Evolutionary conservation across 1,139 yeast species (phyloP).

Genomic region (Williopsis jadinii): DNA sequence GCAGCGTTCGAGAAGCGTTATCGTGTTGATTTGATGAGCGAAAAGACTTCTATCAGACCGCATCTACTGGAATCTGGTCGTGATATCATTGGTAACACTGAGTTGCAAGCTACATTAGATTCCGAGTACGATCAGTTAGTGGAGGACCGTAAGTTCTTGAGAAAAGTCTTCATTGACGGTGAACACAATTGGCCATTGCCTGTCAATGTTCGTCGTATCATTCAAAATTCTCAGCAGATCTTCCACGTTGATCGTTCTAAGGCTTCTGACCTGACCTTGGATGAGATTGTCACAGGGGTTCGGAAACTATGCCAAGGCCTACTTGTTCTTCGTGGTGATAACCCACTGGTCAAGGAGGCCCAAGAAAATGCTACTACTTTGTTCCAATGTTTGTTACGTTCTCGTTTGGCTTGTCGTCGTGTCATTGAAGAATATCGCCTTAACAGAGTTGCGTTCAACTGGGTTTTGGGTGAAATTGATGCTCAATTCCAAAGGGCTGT

Average conservation of each 20-base stretch:
- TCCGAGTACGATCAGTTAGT: conserved; percentile 74
- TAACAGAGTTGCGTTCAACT: conserved; percentile 81
- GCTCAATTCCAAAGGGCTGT: conserved; percentile 88
- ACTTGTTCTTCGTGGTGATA: conserved; percentile 77
- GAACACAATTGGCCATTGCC: conserved; percentile 98
- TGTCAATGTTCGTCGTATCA: conserved; percentile 91
- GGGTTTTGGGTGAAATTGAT: conserved; percentile 94
- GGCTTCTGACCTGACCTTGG: conserved; percentile 83
- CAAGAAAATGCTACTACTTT: conserved; percentile 87
- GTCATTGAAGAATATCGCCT: conserved; percentile 86
- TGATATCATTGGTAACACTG: conserved; percentile 86
- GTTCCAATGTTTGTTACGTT: conserved; percentile 87
- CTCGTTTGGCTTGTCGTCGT: conserved; percentile 86
- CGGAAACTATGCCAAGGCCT: conserved; percentile 59
- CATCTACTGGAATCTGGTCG: conserved; percentile 80
- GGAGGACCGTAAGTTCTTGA: conserved; percentile 70
- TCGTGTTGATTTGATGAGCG: conserved; percentile 80
- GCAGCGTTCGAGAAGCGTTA: conserved; percentile 76
- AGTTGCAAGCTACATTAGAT: conserved; percentile 73
- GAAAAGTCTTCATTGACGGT: conserved; percentile 86
- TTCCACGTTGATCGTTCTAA: conserved; percentile 89
- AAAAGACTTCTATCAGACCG: conserved; percentile 56
- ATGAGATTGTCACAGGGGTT: conserved; percentile 75
- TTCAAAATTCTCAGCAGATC: conserved; percentile 95
- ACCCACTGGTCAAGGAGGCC: conserved; percentile 70